phyloP scores from a whole-genome alignment of 208 protist species.

The Crithidia fasciculata region DNA sequence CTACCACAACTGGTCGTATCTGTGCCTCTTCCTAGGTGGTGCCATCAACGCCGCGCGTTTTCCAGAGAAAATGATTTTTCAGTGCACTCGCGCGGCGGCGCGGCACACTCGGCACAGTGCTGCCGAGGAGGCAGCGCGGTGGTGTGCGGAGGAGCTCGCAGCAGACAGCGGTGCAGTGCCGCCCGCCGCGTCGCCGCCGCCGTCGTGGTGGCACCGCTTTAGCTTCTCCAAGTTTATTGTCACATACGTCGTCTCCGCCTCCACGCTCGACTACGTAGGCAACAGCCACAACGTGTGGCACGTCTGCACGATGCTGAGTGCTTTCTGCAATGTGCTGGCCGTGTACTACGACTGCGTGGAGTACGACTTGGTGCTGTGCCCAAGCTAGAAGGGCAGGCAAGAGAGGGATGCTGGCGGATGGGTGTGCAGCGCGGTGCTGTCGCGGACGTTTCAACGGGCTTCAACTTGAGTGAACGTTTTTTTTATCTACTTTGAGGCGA shows the following conservation, averaged over 20 bases:
- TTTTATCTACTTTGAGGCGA: not conserved
- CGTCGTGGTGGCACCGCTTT: slow-evolving; percentile 28
- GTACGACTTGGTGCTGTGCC: slow-evolving; percentile 53
- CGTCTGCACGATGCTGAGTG: slow-evolving; percentile 55
- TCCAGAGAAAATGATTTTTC: slow-evolving; percentile 51
- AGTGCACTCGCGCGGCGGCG: slow-evolving; percentile 20
- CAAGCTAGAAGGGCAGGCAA: not conserved
- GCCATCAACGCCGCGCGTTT: slow-evolving; percentile 46
- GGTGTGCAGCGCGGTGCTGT: no score
- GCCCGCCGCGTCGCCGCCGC: not conserved
- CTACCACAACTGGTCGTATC: slow-evolving; percentile 63
- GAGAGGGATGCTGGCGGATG: not conserved
- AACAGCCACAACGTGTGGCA: slow-evolving; percentile 84
- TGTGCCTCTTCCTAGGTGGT: slow-evolving; percentile 55
- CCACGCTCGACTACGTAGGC: slow-evolving; percentile 60
- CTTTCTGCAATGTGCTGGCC: slow-evolving; percentile 46
- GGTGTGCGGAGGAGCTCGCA: slow-evolving; percentile 19
- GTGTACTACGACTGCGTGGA: slow-evolving; percentile 74
- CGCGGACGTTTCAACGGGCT: no score
- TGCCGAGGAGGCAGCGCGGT: slow-evolving; percentile 10
- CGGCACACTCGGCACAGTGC: slow-evolving; percentile 16
- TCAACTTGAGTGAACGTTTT: no score
- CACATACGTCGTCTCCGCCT: slow-evolving; percentile 44
- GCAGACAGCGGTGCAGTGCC: not conserved
- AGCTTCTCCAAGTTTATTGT: slow-evolving; percentile 30